Base-by-base conservation (phyloP, 2,329 filamentous ascomycete genomes). In the Fusarium concolor region DNA sequence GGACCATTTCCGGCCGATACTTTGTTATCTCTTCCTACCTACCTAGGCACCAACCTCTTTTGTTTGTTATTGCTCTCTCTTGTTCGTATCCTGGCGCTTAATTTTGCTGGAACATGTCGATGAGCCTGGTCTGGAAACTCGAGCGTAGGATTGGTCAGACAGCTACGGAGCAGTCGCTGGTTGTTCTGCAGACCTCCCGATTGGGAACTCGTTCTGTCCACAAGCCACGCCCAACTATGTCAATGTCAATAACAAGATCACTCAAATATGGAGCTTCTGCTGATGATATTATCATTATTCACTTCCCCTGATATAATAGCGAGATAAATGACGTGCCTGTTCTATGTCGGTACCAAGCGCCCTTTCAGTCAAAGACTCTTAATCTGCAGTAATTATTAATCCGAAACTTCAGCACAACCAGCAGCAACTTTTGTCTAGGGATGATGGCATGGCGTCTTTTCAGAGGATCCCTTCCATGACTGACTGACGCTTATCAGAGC, bases 61-160 rank as follows among this genome's bases (percentile, higher is more conserved):
- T 6, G 39, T 37, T 57, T n/a, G 28, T 18, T 51, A 29, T 35
- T 35, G 17, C 9, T 22, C 24, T 43, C 26, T 15, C 26, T 38
- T 46, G 52, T 28, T 55, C 54, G 45, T 65, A 65, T 69, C 58
- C 65, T 59, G 52, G 71, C 71, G 71, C 71, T 73, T 73, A 71
- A 68, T 72, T 38, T 64, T 59, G 50, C 59, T 68, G 61, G 47
- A 68, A 69, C 62, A 65, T 43, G 58, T 56, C 41, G 54, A 58
- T 62, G 63, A 54, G 33, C 15, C 54, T 55, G 61, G 68, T 56
- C 69, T 59, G 56, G 47, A 70, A 65, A 58, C 47, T 51, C 62
- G 56, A 73, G 52, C 52, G 67, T 70, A 71, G 65, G 68, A 74
- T 74, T 72, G 70, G 71, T 37, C 62, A 67, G 62, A 50, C 59